Evolutionary conservation across 169 alveolate species (phyloP).

Genomic region (Plasmodium inui): DNA sequence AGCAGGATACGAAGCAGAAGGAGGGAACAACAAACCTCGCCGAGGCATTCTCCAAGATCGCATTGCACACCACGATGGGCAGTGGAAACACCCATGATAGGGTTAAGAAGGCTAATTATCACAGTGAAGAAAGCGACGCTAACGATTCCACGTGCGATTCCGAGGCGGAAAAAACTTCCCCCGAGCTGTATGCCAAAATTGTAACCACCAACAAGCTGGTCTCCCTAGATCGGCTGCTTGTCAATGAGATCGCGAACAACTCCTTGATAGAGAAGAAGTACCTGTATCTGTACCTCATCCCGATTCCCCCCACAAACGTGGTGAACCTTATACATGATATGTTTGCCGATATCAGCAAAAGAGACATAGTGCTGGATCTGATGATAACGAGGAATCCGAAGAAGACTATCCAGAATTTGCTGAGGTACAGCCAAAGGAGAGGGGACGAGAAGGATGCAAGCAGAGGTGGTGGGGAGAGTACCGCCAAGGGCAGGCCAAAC

Average conservation of each 20-base stretch:
- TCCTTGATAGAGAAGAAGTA: slow-evolving; percentile 64
- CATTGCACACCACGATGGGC: not conserved
- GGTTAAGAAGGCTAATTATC: not conserved
- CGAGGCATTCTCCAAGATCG: not conserved
- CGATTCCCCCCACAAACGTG: slow-evolving; percentile 73
- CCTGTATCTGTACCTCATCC: slow-evolving; percentile 62
- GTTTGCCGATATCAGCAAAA: slow-evolving; percentile 44
- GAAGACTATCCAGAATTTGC: slow-evolving; percentile 62
- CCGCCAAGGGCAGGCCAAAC: not conserved
- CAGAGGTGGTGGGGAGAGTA: not conserved
- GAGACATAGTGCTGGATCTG: slow-evolving; percentile 66
- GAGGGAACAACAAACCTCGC: not conserved
- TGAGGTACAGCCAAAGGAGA: not conserved
- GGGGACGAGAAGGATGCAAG: not conserved
- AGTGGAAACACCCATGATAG: not conserved
- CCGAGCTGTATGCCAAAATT: slow-evolving; percentile 66
- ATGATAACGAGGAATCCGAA: slow-evolving; percentile 69
- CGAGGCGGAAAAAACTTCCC: not conserved
- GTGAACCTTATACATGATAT: slow-evolving; percentile 63
- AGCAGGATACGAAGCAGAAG: not conserved
- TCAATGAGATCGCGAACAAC: slow-evolving; percentile 67
- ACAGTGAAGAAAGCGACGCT: not conserved
- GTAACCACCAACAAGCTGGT: slow-evolving; percentile 51
- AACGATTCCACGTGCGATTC: not conserved
- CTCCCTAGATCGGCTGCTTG: slow-evolving; percentile 49